Evolutionary conservation across 805 yeast species (phyloP), one percentile per base, ranked within the genome.

Genomic region (Yarrowia yakushimensis): DNA sequence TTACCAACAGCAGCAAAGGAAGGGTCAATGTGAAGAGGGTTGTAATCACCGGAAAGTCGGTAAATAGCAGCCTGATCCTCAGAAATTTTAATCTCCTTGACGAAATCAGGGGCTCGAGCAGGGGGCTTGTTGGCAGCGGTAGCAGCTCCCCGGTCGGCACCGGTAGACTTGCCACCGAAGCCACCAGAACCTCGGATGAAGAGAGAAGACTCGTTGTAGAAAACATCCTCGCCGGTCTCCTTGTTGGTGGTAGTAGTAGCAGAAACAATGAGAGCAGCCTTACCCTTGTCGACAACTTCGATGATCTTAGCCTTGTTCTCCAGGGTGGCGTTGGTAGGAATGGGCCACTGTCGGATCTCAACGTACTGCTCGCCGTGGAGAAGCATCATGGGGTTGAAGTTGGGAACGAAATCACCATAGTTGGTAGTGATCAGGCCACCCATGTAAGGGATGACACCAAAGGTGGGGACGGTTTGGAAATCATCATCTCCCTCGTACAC

Each of bases 1-100:
- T 87, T 87, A 52, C 93, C 97, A 63, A 88, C 88, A 66, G 85
- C 83, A 15, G 98, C 97, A 76, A 92, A 87, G 30, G 74, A 79
- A 18, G 98, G 97, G 77, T 93, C 98, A 72, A 93, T 86, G 78
- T 92, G 99, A 69, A 93, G 81, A 65, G 99, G 99, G 75, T 93
- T 93, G 74, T 85, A 86, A 78, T 93, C 99, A 62, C 97, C 98
- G 65, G 93, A 86, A 65, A 93, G 79, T 73, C 99, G 84, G 78
- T 93, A 93, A 63, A 92, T 76, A 4, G 96, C 90, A 48, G 97
- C 97, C 74, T 85, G 90, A 73, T 91, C 88, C 43, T 74, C 78
- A 27, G 80, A 72, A 1, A 94, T 88, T 67, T 80, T 75, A 69
- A 83, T 81, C 43, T 79, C 82, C 48, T 75, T 73, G 63, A 81